These are phyloP conservation scores for Talaromyces liani DNA, from an alignment of 495 filamentous ascomycete species.

Conservation along the genomic window DNA sequence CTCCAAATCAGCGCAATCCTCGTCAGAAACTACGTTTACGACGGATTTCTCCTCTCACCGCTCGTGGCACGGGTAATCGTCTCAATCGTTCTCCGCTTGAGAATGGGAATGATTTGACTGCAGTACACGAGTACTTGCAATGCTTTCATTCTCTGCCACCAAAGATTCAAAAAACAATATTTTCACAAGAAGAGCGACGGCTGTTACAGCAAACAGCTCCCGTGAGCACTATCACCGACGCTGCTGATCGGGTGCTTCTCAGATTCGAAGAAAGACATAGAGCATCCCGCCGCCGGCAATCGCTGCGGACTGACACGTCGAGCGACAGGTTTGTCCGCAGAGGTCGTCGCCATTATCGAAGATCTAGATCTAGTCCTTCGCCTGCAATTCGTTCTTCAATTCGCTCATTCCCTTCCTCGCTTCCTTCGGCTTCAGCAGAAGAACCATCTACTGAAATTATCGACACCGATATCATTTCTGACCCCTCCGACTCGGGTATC, in stretches of 20 bases:
- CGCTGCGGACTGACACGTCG: not conserved
- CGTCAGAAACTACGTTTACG: conserved; percentile 8
- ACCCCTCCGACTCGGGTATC: conserved; percentile 21
- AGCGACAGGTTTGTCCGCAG: conserved; percentile 5
- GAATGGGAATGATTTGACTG: conserved; percentile 27
- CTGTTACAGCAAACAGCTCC: conserved; percentile 28
- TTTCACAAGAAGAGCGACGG: conserved; percentile 65
- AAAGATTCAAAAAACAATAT: conserved; percentile 62
- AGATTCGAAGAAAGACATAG: conserved; percentile 28
- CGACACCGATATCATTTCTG: not conserved
- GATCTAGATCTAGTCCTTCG: conserved; percentile 14
- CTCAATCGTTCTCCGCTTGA: conserved; percentile 16
- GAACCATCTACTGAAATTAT: not conserved
- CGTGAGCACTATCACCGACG: conserved; percentile 57
- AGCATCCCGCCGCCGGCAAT: conserved; percentile 1
- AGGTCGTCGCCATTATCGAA: not conserved
- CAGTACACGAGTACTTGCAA: conserved; percentile 52
- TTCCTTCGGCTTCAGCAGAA: not conserved
- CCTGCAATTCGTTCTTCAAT: conserved; percentile 7
- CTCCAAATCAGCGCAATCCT: not conserved
- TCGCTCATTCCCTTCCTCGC: not conserved
- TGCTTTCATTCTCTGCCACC: conserved; percentile 66
- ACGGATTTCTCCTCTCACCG: conserved; percentile 8
- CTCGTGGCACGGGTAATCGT: not conserved
- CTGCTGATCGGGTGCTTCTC: conserved; percentile 60